Evolutionary conservation across 2,329 filamentous ascomycete species (phyloP).

Genomic region (Ascochyta pisi): DNA sequence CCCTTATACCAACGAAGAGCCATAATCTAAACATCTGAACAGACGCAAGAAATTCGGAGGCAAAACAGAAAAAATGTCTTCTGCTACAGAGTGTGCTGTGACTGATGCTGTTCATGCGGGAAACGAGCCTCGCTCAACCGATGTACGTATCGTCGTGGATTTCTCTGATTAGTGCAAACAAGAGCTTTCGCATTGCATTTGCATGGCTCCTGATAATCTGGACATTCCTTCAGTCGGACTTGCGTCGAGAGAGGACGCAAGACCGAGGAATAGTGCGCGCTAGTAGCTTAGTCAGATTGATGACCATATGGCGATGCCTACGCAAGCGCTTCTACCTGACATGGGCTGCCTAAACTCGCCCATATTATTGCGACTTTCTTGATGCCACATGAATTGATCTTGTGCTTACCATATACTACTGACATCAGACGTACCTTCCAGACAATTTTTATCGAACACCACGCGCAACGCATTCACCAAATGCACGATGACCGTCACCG

Average conservation of each 20-base stretch:
- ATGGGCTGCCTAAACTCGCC: not conserved
- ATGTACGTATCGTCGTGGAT: too few species aligned
- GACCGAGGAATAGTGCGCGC: not conserved
- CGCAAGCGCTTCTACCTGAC: constrained; percentile 13
- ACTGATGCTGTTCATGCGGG: too few species aligned
- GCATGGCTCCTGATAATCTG: too few species aligned
- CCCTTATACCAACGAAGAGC: too few species aligned
- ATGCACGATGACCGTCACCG: constrained; percentile 51
- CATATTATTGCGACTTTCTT: not conserved
- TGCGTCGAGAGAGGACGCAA: not conserved
- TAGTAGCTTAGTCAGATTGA: not conserved
- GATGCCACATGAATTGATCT: not conserved
- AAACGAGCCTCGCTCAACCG: too few species aligned
- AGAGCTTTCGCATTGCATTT: too few species aligned
- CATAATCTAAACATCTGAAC: too few species aligned
- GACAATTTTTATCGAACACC: not conserved
- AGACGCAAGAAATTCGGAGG: too few species aligned
- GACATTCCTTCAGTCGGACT: too few species aligned
- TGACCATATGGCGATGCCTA: not conserved
- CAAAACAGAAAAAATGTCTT: too few species aligned
- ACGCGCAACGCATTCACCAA: not conserved
- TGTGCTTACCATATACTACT: not conserved
- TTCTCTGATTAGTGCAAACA: too few species aligned
- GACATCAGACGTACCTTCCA: not conserved
- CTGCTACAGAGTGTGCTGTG: too few species aligned